Evolutionary conservation across 208 protist genomes (phyloP).

Genomic region (Plasmodiophora brassicae): DNA sequence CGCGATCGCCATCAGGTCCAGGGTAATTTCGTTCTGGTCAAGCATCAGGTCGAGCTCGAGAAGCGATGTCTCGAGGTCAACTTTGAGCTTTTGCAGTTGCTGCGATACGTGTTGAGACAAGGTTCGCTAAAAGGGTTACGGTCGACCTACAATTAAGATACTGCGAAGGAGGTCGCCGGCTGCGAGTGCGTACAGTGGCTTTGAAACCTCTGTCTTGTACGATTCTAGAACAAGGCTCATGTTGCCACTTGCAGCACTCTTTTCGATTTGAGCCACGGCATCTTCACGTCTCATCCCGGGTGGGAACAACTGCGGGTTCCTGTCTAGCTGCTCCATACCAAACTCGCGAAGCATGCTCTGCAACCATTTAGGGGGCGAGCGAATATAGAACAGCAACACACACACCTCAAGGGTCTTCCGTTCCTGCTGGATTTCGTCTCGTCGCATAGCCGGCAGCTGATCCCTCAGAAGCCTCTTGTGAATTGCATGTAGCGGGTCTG

Average conservation of each 20-base stretch:
- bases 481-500: not conserved
- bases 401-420: not conserved
- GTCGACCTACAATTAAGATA: not conserved
- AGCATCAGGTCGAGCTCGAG: constrained; percentile 1
- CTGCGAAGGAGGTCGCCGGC: not conserved
- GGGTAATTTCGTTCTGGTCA: constrained; percentile 21
- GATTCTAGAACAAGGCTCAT: constrained; percentile 27
- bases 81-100: constrained; percentile 29
- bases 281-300: not conserved
- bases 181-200: constrained; percentile 1
- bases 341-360: too few species aligned
- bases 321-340: not conserved
- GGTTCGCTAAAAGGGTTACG: too few species aligned
- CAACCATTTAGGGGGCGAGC: not conserved
- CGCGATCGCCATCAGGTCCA: not conserved
- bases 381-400: too few species aligned
- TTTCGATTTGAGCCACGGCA: not conserved
- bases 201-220: not conserved
- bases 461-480: not conserved
- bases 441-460: not conserved
- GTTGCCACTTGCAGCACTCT: not conserved
- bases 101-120: not conserved
- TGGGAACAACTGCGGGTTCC: not conserved
- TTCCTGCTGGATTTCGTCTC: not conserved
- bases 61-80: not conserved